phyloP scores from a whole-genome alignment of 2,329 filamentous ascomycete species.

The Colletotrichum orbiculare region DNA sequence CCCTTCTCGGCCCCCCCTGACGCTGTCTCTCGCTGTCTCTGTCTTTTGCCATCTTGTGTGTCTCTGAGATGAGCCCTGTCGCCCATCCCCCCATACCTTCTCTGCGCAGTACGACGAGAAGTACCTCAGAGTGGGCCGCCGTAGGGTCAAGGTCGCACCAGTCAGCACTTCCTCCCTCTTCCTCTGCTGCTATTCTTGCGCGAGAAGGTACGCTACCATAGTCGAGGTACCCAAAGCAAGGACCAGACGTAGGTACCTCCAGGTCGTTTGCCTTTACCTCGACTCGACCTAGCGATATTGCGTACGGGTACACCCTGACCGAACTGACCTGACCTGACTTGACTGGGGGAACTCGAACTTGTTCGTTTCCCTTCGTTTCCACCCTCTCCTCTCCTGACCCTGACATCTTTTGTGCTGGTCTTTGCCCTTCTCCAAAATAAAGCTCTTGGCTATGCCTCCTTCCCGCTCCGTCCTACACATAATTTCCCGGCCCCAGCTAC shows the following conservation, averaged over 20 bases:
- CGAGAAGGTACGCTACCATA: no score
- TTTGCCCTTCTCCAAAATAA: slow-evolving; percentile 37
- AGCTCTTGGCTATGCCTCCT: slow-evolving; percentile 36
- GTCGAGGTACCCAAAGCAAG: no score
- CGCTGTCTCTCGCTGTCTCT: slow-evolving; percentile 12
- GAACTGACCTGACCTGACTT: slow-evolving; percentile 4
- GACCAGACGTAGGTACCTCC: no score
- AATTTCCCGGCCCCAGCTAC: slow-evolving; percentile 36
- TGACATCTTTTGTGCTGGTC: slow-evolving; percentile 30
- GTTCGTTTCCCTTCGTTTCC: slow-evolving; percentile 37
- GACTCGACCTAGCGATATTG: slow-evolving; percentile 7
- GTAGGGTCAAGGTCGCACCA: no score
- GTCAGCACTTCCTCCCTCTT: no score
- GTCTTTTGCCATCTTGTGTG: slow-evolving; percentile 2
- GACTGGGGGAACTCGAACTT: not conserved
- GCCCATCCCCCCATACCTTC: not conserved
- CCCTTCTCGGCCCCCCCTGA: no score
- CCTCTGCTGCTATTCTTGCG: no score
- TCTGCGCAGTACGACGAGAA: no score
- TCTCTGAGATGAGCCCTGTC: not conserved
- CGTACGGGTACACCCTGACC: slow-evolving; percentile 6
- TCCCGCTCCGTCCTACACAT: slow-evolving; percentile 36
- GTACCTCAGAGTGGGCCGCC: no score
- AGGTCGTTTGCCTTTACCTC: not conserved
- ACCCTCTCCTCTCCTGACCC: slow-evolving; percentile 32